A percentile compares a stretch with the other conserved stretches of the same genome.
Evolutionary conservation across 441 rosid genomes (phyloP).

Genomic region (Aquilaria agallochum): DNA sequence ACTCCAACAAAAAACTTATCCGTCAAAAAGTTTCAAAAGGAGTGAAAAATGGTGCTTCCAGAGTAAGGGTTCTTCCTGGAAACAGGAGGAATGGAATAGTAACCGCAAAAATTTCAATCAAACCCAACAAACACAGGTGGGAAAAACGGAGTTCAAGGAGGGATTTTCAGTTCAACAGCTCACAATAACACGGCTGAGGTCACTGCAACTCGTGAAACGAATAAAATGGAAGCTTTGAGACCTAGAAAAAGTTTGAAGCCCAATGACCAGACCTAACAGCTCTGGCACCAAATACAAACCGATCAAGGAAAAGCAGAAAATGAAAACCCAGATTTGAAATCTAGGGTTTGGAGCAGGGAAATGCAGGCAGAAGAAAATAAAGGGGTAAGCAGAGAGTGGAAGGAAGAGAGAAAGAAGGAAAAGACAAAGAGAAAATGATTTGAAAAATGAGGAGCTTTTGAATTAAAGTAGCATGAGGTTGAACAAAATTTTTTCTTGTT

Average conservation of each 20-base stretch:
- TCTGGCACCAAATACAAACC: slow-evolving; percentile 7
- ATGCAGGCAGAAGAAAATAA: slow-evolving; percentile 35
- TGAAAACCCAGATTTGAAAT: slow-evolving; percentile 58
- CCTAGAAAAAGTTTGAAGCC: slow-evolving; percentile 10
- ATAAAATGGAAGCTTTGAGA: slow-evolving; percentile 10
- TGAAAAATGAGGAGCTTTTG: slow-evolving; percentile 34
- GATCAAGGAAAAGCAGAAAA: slow-evolving; percentile 13
- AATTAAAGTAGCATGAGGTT: slow-evolving; percentile 29
- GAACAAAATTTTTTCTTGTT: slow-evolving; percentile 25
- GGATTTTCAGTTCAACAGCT: slow-evolving; percentile 7
- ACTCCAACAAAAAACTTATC: slow-evolving; percentile 5
- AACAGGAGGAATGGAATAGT: slow-evolving; percentile 21
- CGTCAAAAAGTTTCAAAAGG: slow-evolving; percentile 19
- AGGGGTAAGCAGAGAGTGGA: slow-evolving; percentile 15
- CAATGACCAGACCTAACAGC: not conserved
- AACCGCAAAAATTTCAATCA: slow-evolving; percentile 16
- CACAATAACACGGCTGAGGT: slow-evolving; percentile 13
- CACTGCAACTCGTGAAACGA: slow-evolving; percentile 10
- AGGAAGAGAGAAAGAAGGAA: slow-evolving; percentile 20
- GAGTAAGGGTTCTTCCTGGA: slow-evolving; percentile 19
- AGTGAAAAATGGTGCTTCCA: slow-evolving; percentile 19
- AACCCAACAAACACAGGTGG: slow-evolving; percentile 17
- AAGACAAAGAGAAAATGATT: slow-evolving; percentile 28
- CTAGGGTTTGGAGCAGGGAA: slow-evolving; percentile 52
- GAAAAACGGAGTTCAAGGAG: slow-evolving; percentile 17